Base-by-base conservation (phyloP, 116 monocot genomes). In the Zostera marina region DNA sequence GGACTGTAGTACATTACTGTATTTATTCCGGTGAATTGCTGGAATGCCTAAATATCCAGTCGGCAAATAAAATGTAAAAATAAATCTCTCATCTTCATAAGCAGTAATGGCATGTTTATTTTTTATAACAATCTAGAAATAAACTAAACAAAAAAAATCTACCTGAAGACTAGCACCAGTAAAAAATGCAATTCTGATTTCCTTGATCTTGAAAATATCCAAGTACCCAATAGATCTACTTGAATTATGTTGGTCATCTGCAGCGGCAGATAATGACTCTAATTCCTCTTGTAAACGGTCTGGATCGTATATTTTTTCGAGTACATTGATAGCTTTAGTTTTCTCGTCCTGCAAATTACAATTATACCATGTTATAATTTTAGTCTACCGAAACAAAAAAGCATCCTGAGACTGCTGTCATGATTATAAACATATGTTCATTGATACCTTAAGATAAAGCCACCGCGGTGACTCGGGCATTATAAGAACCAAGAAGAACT, bases 141-240 rank as follows among this genome's bases (percentile, higher is more conserved):
- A 26, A 26, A 26, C 3, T 26, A 26, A 26, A 26, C 26, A 26
- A 26, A 26, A 26, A 4, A 7, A 46, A 58, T 22, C 77, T 78
- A 96, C 96, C 85, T 96, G 96, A 63, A 96, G 89, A 21, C 96
- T 85, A 57, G 89, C 96, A 58, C 96, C 89, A n/a, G 74, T 76
- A 48, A 80, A 70, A 78, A 96, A 89, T 44, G 96, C 96, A 67
- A 89, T 80, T 54, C 96, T 82, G 60, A 89, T 78, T 79, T 96
- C 96, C 61, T 85, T 89, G 43, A 68, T 70, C 72, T 60, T 80
- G 56, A 96, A 82, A 64, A 96, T 76, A 76, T 96, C 85, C 38
- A 85, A 47, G 58, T 66, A 85, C 4, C 71, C 61, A 14, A 66
- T 68, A 44, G 72, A 69, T 26, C 64, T 62, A 12, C 63, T 76